A percentile compares a stretch with the other conserved stretches of the same genome.
Evolutionary conservation across 768 basidiomycete species (phyloP).

Genomic region (Trametes punicea): DNA sequence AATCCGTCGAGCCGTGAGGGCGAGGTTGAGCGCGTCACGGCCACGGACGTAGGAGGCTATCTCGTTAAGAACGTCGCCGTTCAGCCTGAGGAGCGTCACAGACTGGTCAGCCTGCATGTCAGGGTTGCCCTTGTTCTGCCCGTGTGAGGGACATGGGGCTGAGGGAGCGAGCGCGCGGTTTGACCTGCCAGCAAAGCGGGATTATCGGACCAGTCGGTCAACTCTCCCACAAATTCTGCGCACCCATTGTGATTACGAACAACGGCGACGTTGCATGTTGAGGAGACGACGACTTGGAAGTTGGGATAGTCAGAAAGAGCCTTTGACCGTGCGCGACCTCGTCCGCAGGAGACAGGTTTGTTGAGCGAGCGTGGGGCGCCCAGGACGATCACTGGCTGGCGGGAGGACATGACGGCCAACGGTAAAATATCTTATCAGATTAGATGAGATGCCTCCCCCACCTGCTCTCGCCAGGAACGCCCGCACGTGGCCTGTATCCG

Average conservation of each 20-base stretch:
- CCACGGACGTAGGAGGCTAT: slow-evolving; percentile 6
- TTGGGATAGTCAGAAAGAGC: neutral
- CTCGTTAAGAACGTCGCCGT: slow-evolving; percentile 7
- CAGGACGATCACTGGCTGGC: neutral
- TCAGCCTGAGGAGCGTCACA: neutral
- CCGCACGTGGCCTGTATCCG: neutral
- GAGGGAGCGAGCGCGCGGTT: neutral
- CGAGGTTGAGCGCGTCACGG: slow-evolving; percentile 11
- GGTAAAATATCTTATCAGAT: slow-evolving; percentile 14
- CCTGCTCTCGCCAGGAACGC: too few relatives aligned
- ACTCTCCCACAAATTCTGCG: slow-evolving; percentile 1
- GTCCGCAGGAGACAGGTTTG: neutral
- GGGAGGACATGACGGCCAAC: neutral
- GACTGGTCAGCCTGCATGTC: neutral
- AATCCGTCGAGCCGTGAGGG: slow-evolving; percentile 5
- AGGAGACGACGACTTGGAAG: neutral
- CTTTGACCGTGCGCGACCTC: neutral
- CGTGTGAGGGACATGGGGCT: neutral
- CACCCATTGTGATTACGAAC: neutral
- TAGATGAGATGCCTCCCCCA: slow-evolving; percentile 18
- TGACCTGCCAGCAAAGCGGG: slow-evolving; percentile 5
- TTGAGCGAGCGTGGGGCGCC: neutral
- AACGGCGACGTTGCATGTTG: neutral
- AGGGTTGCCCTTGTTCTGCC: neutral
- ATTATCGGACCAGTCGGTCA: slow-evolving; percentile 5